Conservation (phyloP, 1,284 basidiomycete species). For the Leccinum pachyderme region DNA sequence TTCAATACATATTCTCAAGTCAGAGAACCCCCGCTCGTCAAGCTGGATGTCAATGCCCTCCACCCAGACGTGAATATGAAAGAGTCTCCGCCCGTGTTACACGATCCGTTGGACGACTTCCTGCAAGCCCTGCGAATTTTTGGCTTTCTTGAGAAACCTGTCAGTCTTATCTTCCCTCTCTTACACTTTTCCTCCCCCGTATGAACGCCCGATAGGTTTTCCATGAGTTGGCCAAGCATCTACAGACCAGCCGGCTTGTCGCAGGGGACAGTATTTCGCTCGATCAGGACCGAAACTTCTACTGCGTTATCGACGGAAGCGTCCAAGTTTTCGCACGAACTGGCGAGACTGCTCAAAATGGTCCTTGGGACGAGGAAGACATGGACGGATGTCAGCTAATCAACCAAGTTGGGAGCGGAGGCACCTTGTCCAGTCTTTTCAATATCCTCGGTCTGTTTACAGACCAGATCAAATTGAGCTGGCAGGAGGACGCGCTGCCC, state of each 20-base stretch:
- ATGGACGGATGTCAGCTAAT: constrained; percentile 93
- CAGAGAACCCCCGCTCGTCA: constrained; percentile 80
- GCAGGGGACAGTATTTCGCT: constrained; percentile 91
- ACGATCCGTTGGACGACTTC: constrained; percentile 95
- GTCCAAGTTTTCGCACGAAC: constrained; percentile 83
- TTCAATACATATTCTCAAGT: constrained; percentile 77
- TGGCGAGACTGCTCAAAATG: constrained; percentile 49
- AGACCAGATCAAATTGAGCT: constrained; percentile 93
- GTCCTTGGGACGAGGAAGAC: constrained; percentile 76
- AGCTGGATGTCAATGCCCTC: constrained; percentile 75
- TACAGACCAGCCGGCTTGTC: constrained; percentile 88
- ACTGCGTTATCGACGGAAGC: constrained; percentile 91
- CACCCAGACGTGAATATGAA: constrained; percentile 83
- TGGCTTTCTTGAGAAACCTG: constrained; percentile 93
- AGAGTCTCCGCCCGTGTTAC: constrained; percentile 76
- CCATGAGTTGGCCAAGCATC: constrained; percentile 89
- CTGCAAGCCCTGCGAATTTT: constrained; percentile 92
- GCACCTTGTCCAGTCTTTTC: constrained; percentile 93
- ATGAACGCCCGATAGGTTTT: constrained; percentile 62
- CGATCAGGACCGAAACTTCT: constrained; percentile 91
- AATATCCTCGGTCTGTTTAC: constrained; percentile 96
- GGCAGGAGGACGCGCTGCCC: constrained; percentile 61
- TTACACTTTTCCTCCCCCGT: neutral
- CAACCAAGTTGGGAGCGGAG: constrained; percentile 93
- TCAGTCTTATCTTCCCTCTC: constrained; percentile 36